Evolutionary conservation across 768 basidiomycete genomes (phyloP).

Genomic region (Rhodocollybia butyracea): DNA sequence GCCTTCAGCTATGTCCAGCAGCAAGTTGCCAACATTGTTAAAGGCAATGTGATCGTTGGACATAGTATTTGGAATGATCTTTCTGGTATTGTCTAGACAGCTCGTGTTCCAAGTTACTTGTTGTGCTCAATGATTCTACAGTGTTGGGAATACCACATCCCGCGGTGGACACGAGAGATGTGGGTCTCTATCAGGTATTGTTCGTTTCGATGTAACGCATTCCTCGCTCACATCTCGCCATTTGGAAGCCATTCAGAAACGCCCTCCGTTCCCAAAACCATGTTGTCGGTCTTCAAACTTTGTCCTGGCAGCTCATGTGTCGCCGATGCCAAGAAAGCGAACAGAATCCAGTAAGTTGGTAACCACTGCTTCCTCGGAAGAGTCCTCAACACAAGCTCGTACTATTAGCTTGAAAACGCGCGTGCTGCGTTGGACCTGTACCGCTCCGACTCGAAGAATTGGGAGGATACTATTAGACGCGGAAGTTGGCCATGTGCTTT

Average conservation of each 20-base stretch:
- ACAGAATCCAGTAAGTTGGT: slow-evolving; percentile 62
- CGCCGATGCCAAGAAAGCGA: slow-evolving; percentile 72
- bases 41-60: slow-evolving; percentile 71
- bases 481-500: slow-evolving; percentile 75
- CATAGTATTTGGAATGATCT: slow-evolving; percentile 81
- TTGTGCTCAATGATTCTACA: slow-evolving; percentile 22
- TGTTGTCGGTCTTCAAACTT: slow-evolving; percentile 69
- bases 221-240: slow-evolving; percentile 4
- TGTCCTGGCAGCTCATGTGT: slow-evolving; percentile 81
- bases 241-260: slow-evolving; percentile 64
- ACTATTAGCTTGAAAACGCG: slow-evolving; percentile 68
- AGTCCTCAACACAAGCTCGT: slow-evolving; percentile 8
- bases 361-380: not conserved
- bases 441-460: slow-evolving; percentile 55
- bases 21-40: slow-evolving; percentile 59
- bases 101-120: slow-evolving; percentile 9
- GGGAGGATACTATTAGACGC: slow-evolving; percentile 59
- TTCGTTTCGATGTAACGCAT: not conserved
- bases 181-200: slow-evolving; percentile 66
- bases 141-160: slow-evolving; percentile 81
- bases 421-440: slow-evolving; percentile 56
- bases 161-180: slow-evolving; percentile 75
- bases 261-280: slow-evolving; percentile 65
- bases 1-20: slow-evolving; percentile 65
- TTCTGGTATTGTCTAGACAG: slow-evolving; percentile 46